These are phyloP conservation scores for Trichophyton schoenleinii DNA, from an alignment of 2,329 filamentous ascomycete species.

Conservation along the genomic window DNA sequence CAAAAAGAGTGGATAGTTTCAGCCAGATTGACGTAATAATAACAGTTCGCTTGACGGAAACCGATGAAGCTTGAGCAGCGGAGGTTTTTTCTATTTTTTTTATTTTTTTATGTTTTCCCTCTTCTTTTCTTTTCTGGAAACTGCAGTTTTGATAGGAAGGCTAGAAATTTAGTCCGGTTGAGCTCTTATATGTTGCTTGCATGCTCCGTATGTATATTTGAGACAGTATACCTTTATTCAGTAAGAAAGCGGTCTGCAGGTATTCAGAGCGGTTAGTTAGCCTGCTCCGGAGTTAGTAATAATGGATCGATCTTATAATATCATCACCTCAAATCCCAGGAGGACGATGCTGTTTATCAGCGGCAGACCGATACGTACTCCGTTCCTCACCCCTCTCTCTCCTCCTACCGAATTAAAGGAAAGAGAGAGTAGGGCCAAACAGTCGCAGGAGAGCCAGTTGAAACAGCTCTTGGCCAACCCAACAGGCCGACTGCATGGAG, in stretches of 20 bases:
- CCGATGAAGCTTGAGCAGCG: neutral
- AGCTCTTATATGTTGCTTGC: neutral
- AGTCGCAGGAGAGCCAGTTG: neutral
- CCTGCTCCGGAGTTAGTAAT: neutral
- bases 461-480: neutral
- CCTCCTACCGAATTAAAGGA: neutral
- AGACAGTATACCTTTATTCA: neutral
- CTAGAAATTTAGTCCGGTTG: neutral
- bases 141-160: no score
- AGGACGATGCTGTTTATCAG: neutral
- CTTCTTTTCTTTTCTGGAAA: neutral
- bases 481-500: neutral
- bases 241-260: neutral
- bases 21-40: neutral
- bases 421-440: neutral
- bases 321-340: neutral
- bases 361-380: neutral
- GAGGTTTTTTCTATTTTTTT: neutral
- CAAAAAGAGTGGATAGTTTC: neutral
- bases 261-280: neutral
- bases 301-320: neutral
- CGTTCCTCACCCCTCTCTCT: neutral
- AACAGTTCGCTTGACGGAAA: neutral
- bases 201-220: neutral
- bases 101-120: neutral